A percentile compares a stretch with the other conserved stretches of the same genome.
Conservation (phyloP, 1,139 yeast genomes). For the Petasospora rhodanensis region DNA sequence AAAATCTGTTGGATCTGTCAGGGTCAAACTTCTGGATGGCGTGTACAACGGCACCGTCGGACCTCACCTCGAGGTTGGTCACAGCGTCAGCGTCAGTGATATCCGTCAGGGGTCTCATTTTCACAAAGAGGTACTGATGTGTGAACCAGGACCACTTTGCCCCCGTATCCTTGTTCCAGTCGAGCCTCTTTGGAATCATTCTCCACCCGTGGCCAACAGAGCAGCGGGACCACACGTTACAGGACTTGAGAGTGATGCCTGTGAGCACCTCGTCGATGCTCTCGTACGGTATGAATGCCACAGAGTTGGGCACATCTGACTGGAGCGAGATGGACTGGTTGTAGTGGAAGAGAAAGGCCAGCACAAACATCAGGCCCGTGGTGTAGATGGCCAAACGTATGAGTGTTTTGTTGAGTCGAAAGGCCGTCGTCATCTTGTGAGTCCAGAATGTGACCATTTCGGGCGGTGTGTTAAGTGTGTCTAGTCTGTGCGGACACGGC, state of each 20-base stretch:
- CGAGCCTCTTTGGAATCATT: slow-evolving; percentile 8
- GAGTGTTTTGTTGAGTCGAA: slow-evolving; percentile 6
- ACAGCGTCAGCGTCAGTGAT: slow-evolving; percentile 5
- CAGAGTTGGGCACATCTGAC: neutral
- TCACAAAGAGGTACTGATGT: slow-evolving; percentile 8
- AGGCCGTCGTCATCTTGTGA: no score
- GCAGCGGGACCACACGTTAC: slow-evolving; percentile 4
- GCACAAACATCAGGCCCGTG: neutral
- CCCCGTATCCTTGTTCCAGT: slow-evolving; percentile 7
- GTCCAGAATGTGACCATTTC: no score
- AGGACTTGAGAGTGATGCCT: slow-evolving; percentile 4
- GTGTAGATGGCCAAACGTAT: slow-evolving; percentile 2
- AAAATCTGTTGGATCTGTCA: slow-evolving; percentile 9
- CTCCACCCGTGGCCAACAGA: slow-evolving; percentile 8
- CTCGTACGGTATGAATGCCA: slow-evolving; percentile 5
- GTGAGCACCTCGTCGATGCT: slow-evolving; percentile 8
- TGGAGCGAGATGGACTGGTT: neutral
- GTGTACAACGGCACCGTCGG: slow-evolving; percentile 9
- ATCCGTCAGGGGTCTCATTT: slow-evolving; percentile 5
- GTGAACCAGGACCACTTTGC: slow-evolving; percentile 4
- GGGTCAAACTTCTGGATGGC: slow-evolving; percentile 9
- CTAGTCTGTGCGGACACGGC: no score
- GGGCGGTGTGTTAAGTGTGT: no score
- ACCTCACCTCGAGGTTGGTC: slow-evolving; percentile 5
- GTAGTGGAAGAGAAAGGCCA: slow-evolving; percentile 1